These are phyloP conservation scores for Umbelopsis sp. DNA, from an alignment of 192 early-diverging fungal genomes.

Conservation along the genomic window DNA sequence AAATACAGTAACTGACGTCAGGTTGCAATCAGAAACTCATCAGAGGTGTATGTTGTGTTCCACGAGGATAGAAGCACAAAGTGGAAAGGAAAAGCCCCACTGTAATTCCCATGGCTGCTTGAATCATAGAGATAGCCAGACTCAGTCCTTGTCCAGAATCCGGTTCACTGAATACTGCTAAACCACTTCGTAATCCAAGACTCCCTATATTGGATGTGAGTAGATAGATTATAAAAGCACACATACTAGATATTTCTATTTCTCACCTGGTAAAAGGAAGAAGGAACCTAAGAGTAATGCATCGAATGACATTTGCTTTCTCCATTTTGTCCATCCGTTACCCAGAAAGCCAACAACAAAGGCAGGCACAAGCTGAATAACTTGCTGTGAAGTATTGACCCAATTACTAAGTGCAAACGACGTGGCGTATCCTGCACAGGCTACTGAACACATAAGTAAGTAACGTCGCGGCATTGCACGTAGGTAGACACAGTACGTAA, in stretches of 20 bases:
- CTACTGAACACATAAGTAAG: constrained; percentile 70
- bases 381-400: constrained; percentile 51
- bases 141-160: constrained; percentile 10
- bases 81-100: constrained; percentile 68
- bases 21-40: constrained; percentile 38
- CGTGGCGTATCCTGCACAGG: constrained; percentile 67
- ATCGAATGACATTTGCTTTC: constrained; percentile 73
- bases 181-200: constrained; percentile 1
- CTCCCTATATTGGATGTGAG: neutral
- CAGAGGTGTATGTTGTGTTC: constrained; percentile 46
- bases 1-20: neutral
- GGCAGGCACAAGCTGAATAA: constrained; percentile 69
- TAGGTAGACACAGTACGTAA: constrained; percentile 46
- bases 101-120: constrained; percentile 64
- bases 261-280: constrained; percentile 75
- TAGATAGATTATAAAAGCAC: neutral
- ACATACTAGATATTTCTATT: neutral
- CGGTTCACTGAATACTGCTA: constrained; percentile 4
- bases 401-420: constrained; percentile 57
- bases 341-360: constrained; percentile 80
- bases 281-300: constrained; percentile 81
- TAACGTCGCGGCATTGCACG: constrained; percentile 61
- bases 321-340: constrained; percentile 77
- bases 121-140: constrained; percentile 22
- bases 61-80: constrained; percentile 58